Percentiles rank a stretch among this genome's conserved stretches.
These are phyloP conservation scores for Leccinum olivaceopallidum DNA, from an alignment of 768 basidiomycete genomes.

Conservation along the genomic window DNA sequence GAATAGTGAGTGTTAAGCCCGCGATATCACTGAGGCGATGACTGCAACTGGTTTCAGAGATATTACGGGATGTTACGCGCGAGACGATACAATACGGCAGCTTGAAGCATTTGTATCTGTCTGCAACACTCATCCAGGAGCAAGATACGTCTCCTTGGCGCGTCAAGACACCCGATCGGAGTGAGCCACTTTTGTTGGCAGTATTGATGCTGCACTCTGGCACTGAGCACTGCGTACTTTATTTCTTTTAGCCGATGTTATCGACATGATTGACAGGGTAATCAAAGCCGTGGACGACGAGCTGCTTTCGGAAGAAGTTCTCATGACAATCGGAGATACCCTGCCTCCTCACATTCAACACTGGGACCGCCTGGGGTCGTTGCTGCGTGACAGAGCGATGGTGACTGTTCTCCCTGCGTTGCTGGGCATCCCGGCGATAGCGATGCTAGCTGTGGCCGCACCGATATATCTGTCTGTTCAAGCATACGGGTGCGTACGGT, in stretches of 20 bases:
- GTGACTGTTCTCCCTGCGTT: too few species aligned
- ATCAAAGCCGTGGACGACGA: background rate
- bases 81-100: background rate
- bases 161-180: background rate
- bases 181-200: background rate
- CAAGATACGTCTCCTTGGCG: background rate
- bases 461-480: background rate
- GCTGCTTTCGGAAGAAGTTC: background rate
- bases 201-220: background rate
- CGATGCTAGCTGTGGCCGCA: background rate
- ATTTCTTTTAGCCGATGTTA: background rate
- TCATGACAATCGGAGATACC: background rate
- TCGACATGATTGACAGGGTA: background rate
- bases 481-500: background rate
- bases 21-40: background rate
- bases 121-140: background rate
- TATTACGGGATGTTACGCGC: background rate
- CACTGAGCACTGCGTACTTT: background rate
- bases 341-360: background rate
- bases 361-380: background rate
- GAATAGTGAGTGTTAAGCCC: background rate
- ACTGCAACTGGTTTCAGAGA: background rate
- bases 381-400: background rate
- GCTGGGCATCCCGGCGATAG: conserved; percentile 5
- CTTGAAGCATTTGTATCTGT: background rate